phyloP scores from a whole-genome alignment of 257 asterid species.

The Nicotiana tomentosiformis region DNA sequence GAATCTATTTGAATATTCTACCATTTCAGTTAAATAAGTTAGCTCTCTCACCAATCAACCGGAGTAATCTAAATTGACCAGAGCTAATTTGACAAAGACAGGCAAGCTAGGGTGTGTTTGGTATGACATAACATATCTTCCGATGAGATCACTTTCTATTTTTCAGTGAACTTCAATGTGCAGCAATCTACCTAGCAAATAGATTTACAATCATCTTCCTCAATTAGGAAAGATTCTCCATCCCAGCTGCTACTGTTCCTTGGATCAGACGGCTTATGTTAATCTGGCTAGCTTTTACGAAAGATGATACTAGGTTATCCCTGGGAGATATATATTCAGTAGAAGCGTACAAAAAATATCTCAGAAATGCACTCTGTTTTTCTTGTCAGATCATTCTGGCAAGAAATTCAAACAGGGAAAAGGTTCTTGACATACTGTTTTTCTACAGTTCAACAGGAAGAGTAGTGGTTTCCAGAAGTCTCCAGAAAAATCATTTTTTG shows the following conservation, averaged over 20 bases:
- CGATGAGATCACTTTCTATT: background rate
- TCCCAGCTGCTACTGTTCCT: background rate
- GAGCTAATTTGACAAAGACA: background rate
- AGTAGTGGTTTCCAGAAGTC: too few relatives aligned
- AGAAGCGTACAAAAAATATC: background rate
- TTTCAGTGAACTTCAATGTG: background rate
- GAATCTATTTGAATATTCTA: background rate
- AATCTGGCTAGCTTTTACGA: background rate
- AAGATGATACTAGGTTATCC: background rate
- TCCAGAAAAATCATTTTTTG: too few relatives aligned
- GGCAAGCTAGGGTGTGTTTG: background rate
- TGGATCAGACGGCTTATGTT: background rate
- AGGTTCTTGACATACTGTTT: too few relatives aligned
- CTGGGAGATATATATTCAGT: background rate
- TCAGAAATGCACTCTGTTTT: background rate
- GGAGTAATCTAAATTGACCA: background rate
- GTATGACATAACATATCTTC: background rate
- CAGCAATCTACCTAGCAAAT: background rate
- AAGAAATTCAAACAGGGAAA: too few relatives aligned
- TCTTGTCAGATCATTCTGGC: too few relatives aligned
- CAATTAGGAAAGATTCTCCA: background rate
- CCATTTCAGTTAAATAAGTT: background rate
- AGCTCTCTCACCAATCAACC: background rate
- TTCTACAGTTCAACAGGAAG: too few relatives aligned
- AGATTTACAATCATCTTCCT: background rate